phyloP scores from a whole-genome alignment of 257 asterid species.

The Verbena officinalis region DNA sequence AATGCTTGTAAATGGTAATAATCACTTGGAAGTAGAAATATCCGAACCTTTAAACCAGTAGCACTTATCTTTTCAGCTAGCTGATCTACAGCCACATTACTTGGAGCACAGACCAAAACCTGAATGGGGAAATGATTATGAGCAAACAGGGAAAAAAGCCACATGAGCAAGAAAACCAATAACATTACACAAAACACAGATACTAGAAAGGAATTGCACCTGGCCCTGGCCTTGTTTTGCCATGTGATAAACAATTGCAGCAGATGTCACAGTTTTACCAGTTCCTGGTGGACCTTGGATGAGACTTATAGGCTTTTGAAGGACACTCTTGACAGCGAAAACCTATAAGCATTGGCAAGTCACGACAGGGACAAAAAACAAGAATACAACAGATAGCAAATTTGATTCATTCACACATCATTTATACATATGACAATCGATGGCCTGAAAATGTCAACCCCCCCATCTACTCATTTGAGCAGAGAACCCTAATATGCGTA shows the following conservation, averaged over 20 bases:
- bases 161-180: not conserved
- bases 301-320: constrained; percentile 95
- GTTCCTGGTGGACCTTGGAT: constrained; percentile 99
- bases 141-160: constrained; percentile 15
- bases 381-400: constrained; percentile 3
- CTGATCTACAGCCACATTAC: constrained; percentile 99
- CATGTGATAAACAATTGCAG: constrained; percentile 99
- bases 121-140: constrained; percentile 35
- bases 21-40: constrained; percentile 24
- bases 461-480: constrained; percentile 11
- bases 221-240: constrained; percentile 99
- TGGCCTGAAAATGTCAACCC: not conserved
- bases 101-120: constrained; percentile 99
- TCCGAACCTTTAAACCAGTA: constrained; percentile 87
- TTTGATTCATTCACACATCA: constrained; percentile 13
- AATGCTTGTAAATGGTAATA: no score
- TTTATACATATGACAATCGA: not conserved
- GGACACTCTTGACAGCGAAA: constrained; percentile 96
- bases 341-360: constrained; percentile 49
- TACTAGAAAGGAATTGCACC: constrained; percentile 40
- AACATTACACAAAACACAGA: constrained; percentile 16
- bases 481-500: constrained; percentile 7
- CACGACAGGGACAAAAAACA: constrained; percentile 10
- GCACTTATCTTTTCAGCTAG: constrained; percentile 99
- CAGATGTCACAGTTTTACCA: constrained; percentile 98